Evolutionary conservation across 139 green algal genomes (phyloP), one percentile per base, ranked within the genome.

Genomic region (Nannochloris sp.): DNA sequence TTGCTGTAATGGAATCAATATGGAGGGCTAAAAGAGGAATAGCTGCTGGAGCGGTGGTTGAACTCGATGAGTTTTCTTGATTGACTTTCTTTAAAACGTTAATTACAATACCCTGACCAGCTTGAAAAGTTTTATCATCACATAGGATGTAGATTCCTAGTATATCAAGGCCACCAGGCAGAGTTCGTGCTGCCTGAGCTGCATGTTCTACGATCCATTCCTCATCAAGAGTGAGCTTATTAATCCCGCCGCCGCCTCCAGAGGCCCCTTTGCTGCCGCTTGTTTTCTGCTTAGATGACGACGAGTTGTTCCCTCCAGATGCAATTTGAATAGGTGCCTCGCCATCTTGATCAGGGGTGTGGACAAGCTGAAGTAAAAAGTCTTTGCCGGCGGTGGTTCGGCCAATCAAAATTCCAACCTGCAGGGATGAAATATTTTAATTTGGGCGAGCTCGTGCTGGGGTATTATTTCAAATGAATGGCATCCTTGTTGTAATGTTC

Each of bases 181-280:
- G 76, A 61, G 85, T 76, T 15, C 73, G 65, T 3, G 65, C 42
- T 23, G 83, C 65, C 61, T 88, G 79, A 6, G 53, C 33, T 0
- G 76, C 81, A 35, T 89, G 81, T 54, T 89, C 83, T 36, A 70
- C 33, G 3, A 89, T 63, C 68, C 76, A 83, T 0, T 85, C 76
- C 1, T 38, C 19, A 24, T 88, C 75, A 30, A 89, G 51, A 1
- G 31, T 25, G 47, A 88, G 38, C 8, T 19, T 38, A 2, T 30
- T 27, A 29, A 31, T 25, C 30, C 19, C 45, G 0, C 53, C 13
- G 47, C 44, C 54, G 33, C 37, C 15, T 9, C 25, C 65, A 45
- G 47, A 48, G 31, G 19, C 10, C 23, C 39, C 9, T 51, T 66
- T 71, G 44, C 23, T 39, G 23, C 34, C 24, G 24, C 46, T 29